Conservation (phyloP, 441 rosid species). For the Metrosideros polymorpha region DNA sequence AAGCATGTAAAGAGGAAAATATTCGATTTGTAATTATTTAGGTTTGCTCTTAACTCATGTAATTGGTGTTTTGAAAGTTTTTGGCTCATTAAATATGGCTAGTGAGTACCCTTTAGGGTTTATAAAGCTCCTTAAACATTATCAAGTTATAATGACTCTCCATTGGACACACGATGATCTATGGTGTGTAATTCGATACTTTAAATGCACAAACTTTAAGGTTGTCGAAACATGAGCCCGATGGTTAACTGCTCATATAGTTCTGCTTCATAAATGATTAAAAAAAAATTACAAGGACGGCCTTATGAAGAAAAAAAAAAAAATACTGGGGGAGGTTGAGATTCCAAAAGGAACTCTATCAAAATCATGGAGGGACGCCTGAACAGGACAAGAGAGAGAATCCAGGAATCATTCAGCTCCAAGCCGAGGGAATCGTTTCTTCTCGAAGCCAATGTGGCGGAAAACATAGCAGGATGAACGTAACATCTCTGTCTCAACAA, state of each 20-base stretch:
- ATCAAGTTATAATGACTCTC: not conserved
- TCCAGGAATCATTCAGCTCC: not conserved
- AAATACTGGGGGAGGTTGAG: not conserved
- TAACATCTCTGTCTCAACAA: not conserved
- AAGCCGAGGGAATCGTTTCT: not conserved
- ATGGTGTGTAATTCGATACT: too few species aligned
- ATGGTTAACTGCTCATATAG: too few species aligned
- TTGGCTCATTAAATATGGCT: not conserved
- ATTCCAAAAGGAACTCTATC: not conserved
- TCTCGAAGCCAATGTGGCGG: not conserved
- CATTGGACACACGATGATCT: too few species aligned
- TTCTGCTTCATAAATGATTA: not conserved
- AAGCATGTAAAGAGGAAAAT: not conserved
- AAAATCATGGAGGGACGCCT: not conserved
- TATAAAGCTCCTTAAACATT: not conserved
- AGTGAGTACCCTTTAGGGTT: not conserved
- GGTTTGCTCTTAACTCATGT: not conserved
- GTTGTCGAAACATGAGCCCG: too few species aligned
- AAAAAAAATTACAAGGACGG: not conserved
- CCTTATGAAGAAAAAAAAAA: not conserved
- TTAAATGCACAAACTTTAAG: too few species aligned
- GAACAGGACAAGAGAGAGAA: not conserved
- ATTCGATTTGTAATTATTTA: not conserved
- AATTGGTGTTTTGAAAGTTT: not conserved
- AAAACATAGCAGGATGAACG: not conserved